Evolutionary conservation across 345 rosid species (phyloP), one percentile per base, ranked within the genome.

Genomic region (Populus nigra): DNA sequence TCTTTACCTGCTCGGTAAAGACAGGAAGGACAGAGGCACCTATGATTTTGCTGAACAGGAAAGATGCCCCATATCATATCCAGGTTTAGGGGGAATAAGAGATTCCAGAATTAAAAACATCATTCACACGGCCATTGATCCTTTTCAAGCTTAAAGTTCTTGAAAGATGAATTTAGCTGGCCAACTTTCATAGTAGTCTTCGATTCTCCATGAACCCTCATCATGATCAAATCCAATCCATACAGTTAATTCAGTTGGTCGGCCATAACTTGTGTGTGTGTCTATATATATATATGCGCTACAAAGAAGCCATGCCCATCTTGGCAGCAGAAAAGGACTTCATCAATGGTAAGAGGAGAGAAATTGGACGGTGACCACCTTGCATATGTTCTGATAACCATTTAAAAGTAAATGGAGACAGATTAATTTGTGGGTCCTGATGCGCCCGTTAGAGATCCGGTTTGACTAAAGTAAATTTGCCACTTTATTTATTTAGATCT

Each of bases 31-130:
- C 69, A 25, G 35, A 27, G 67, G 63, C 68, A 55, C 50, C 67
- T 10, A 43, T 65, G 27, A 72, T 43, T 55, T 74, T 76, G 76
- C 63, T 63, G 72, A 63, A 7, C 13, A 65, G 41, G 9, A 80
- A 76, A 79, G 79, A 79, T 77, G 82, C 84, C 69, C 73, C 71
- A 77, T 63, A 81, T 83, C 85, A 75, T 76, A 78, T 84, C 68
- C 71, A 78, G 66, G 43, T 75, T 81, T 36, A 18, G 78, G 80
- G 80, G 78, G 78, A 85, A 84, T 78, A 80, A 74, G 76, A 79
- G 63, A 74, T 79, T 81, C 59, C 75, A 2, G 17, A 49, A 75
- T 55, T 27, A 25, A 49, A 66, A 33, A 66, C 13, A 76, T 53
- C 47, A 76, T n/a, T 17, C 55, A 20, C 8, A 38, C 65, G 5